Conservation (phyloP, 306 rosid species). For the Lithocarpus polystachyus region DNA sequence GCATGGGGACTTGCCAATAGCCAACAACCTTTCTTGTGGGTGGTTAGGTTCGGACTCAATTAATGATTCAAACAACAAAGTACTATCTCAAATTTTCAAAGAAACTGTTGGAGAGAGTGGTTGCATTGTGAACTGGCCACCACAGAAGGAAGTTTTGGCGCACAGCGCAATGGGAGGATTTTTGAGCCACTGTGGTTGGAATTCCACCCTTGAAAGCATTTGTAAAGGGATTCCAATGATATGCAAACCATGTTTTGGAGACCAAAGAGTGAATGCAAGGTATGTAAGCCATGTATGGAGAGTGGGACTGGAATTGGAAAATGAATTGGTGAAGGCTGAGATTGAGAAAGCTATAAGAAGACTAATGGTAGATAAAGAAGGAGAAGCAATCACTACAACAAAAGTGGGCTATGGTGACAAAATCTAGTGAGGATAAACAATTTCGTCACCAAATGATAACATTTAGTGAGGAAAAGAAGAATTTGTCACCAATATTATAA, state of each 20-base stretch:
- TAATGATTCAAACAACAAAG: not conserved
- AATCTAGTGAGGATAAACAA: too few relatives aligned
- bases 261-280: constrained; percentile 36
- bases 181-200: constrained; percentile 57
- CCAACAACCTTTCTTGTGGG: constrained; percentile 42
- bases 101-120: constrained; percentile 15
- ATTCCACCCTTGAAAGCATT: constrained; percentile 36
- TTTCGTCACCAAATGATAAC: too few relatives aligned
- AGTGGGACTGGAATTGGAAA: constrained; percentile 1
- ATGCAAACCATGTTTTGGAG: constrained; percentile 23
- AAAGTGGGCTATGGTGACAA: too few relatives aligned
- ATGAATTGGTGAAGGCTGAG: not conserved
- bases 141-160: constrained; percentile 37
- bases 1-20: constrained; percentile 50
- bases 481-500: too few relatives aligned
- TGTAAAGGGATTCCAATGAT: constrained; percentile 40
- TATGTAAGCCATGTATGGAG: constrained; percentile 33
- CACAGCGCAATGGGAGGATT: constrained; percentile 40
- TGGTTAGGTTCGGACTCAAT: constrained; percentile 17
- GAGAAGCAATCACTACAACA: too few relatives aligned
- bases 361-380: not conserved
- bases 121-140: constrained; percentile 39
- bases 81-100: constrained; percentile 19
- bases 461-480: too few relatives aligned
- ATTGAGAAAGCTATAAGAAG: not conserved